Base-by-base conservation (phyloP, 805 yeast genomes). In the Ogataea angusta region DNA sequence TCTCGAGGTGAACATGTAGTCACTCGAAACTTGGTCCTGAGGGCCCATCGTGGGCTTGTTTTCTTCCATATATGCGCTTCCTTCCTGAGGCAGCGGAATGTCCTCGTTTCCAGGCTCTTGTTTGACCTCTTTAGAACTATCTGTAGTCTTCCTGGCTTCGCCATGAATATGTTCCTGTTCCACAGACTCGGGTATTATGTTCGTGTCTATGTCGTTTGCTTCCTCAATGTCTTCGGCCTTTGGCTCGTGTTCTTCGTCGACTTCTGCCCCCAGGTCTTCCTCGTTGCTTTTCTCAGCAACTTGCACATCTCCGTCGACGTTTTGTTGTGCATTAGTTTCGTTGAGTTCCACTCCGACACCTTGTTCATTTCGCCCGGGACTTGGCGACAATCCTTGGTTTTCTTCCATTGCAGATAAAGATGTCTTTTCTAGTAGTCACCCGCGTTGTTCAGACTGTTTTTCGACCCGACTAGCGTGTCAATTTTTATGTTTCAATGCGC, bases 171-270 rank as follows among this genome's bases (percentile, higher is more conserved):
- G 27, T 24, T 24, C 27, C 2, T 24, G 13, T 12, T 24, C 13
- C 27, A 24, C 27, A 24, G 27, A n/a, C 27, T 24, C 27, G n/a
- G 27, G 10, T 12, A 6, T 10, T 24, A 24, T n/a, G 14, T 24
- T 24, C n/a, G 14, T n/a, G 27, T 24, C 27, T n/a, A 5, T 12
- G 17, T 26, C 15, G 15, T 26, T 12, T 15, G 13, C 17, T 30
- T 14, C 14, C 14, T 41, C 45, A 10, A 21, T 36, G 17, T 36
- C 41, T 9, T 36, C 37, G 22, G 23, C 22, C 18, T 27, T 26
- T 7, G 22, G 21, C 21, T 19, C 21, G 21, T 19, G 2, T 19
- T 19, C 21, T 6, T 19, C 21, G 10, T 19, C 9, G 12, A 15
- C 21, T 1, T 8, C n/a, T 10, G 7, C 28, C 23, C 18, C 19